Evolutionary conservation across 805 yeast species (phyloP), one percentile per base, ranked within the genome.

Genomic region (Lachancea lanzarotensis): DNA sequence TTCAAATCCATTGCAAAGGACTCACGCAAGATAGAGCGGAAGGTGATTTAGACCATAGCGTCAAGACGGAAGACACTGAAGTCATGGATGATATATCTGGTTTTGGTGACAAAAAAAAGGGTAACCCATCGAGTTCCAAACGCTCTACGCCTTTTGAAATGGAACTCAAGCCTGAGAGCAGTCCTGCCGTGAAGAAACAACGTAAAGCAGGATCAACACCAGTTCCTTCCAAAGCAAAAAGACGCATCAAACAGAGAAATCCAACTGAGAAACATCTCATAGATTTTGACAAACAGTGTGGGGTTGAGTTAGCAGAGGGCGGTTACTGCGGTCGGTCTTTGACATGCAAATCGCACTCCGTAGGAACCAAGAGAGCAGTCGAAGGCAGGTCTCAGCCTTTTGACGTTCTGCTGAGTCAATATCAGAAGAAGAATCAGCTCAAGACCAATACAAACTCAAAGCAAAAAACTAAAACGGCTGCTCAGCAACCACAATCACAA

Each of bases 301-400:
- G 98, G 64, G 98, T 93, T 11, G 84, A 87, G 6, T 69, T 93
- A 48, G 89, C 96, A 0, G 84, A 83, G 52, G 98, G 97, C n/a
- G 95, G 95, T 0, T 83, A 81, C 54, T 93, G 98, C 72, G 97
- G 97, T 3, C 75, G 98, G 41, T 89, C 97, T 0, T 71, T 93
- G 48, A 93, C 98, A 0, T 93, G 98, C 73, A 93, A 93, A 62
- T 89, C 97, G 0, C 98, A 93, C 66, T 87, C 98, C 1, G 90
- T 93, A 96, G 97, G 97, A 29, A 96, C 97, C 22, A 93, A 93
- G 58, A 77, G 98, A 55, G 90, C 96, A 0, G 98, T 93, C 17
- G 81, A 79, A 15, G 98, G 98, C 10, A 75, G 98, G 55, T 81
- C 95, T 30, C 90, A 93, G 7, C 89, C 96, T 0, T 93, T 89